Conservation (phyloP, 1,284 basidiomycete genomes). For the Phylloboletellus chloephorus region DNA sequence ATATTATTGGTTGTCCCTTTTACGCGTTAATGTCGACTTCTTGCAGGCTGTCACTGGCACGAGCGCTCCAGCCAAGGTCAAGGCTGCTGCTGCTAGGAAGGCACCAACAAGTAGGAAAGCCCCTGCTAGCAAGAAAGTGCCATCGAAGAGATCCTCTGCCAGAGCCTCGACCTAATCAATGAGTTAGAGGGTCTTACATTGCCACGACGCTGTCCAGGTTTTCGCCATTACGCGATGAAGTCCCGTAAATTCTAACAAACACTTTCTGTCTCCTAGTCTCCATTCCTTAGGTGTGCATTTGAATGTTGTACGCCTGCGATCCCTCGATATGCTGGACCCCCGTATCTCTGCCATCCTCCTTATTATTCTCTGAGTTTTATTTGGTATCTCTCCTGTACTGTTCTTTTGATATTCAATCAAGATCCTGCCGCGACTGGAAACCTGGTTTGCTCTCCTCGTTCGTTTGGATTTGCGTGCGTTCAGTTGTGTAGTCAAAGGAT, state of each 20-base stretch:
- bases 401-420: conserved; percentile 19
- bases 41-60: conserved; percentile 47
- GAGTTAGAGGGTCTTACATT: not conserved
- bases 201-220: not conserved
- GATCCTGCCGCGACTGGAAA: conserved; percentile 2
- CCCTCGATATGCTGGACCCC: conserved; percentile 28
- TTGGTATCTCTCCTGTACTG: conserved; percentile 29
- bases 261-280: conserved; percentile 6
- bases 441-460: not conserved
- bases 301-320: conserved; percentile 31
- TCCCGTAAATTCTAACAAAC: not conserved
- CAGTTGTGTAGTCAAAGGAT: too few species aligned
- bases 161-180: conserved; percentile 17
- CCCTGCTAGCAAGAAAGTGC: conserved; percentile 27
- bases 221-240: conserved; percentile 5
- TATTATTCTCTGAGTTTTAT: conserved; percentile 30
- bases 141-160: conserved; percentile 23
- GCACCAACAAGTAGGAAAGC: conserved; percentile 35
- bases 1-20: not conserved
- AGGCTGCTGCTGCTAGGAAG: conserved; percentile 33
- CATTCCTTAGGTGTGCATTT: conserved; percentile 9
- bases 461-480: too few species aligned
- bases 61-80: conserved; percentile 32
- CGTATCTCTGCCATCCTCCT: conserved; percentile 13
- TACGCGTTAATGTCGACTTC: not conserved